Evolutionary conservation across 306 rosid genomes (phyloP).

Genomic region (Lathyrus oleraceus): DNA sequence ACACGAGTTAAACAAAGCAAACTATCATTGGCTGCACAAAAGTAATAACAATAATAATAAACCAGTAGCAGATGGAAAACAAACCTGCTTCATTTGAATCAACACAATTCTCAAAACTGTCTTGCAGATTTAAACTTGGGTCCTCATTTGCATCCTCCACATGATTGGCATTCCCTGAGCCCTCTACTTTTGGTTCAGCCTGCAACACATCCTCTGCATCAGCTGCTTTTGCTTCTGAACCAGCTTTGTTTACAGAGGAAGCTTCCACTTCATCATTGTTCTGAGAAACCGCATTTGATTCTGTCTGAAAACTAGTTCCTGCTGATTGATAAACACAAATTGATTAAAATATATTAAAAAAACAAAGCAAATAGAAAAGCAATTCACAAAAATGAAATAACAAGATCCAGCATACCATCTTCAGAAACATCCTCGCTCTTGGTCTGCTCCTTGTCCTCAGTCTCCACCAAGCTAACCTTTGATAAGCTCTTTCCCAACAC

Average conservation of each 20-base stretch:
- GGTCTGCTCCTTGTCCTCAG: constrained; percentile 30
- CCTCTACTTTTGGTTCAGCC: constrained; percentile 17
- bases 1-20: constrained; percentile 1
- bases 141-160: constrained; percentile 4
- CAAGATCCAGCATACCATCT: constrained; percentile 41
- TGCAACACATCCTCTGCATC: neutral
- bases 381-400: neutral
- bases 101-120: constrained; percentile 5
- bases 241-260: constrained; percentile 23
- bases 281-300: constrained; percentile 35
- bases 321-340: constrained; percentile 8
- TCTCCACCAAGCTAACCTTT: constrained; percentile 48
- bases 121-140: constrained; percentile 9
- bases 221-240: neutral
- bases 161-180: neutral
- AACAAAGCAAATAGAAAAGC: neutral
- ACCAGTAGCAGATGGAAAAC: neutral
- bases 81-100: constrained; percentile 27
- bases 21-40: neutral
- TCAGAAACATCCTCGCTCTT: constrained; percentile 45
- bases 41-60: neutral
- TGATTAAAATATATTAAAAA: neutral
- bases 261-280: constrained; percentile 38
- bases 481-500: constrained; percentile 61
- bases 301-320: constrained; percentile 38